Percentiles rank a stretch among this genome's conserved stretches.
These are phyloP conservation scores for Fusarium sp. DNA, from an alignment of 2,329 filamentous ascomycete genomes.

Conservation along the genomic window DNA sequence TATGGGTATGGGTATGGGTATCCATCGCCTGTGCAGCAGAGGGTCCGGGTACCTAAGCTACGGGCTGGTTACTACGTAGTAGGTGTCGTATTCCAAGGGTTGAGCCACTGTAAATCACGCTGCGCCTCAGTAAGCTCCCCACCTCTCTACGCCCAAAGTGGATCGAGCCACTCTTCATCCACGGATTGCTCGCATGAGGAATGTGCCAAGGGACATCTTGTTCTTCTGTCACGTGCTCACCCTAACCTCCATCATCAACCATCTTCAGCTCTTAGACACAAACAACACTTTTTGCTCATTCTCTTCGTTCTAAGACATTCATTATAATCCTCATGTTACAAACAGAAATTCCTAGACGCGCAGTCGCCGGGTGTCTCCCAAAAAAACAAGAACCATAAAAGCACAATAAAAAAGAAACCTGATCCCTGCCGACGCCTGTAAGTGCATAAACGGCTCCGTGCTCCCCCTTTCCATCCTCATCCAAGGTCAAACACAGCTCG, in stretches of 20 bases:
- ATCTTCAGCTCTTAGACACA: neutral
- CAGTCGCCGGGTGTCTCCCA: slow-evolving; percentile 35
- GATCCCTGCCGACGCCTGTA: slow-evolving; percentile 41
- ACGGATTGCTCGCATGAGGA: slow-evolving; percentile 16
- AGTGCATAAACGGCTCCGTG: slow-evolving; percentile 44
- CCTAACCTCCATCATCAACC: neutral
- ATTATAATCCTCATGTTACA: slow-evolving; percentile 40
- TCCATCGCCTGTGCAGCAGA: neutral
- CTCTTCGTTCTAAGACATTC: slow-evolving; percentile 34
- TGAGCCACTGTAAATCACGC: slow-evolving; percentile 39
- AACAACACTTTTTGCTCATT: neutral
- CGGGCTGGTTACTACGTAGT: slow-evolving; percentile 1
- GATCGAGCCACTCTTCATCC: slow-evolving; percentile 16
- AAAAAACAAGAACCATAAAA: slow-evolving; percentile 18
- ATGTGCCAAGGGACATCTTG: slow-evolving; percentile 17
- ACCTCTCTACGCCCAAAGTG: slow-evolving; percentile 19
- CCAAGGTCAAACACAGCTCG: slow-evolving; percentile 32
- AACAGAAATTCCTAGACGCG: slow-evolving; percentile 38
- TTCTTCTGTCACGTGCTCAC: slow-evolving; percentile 33
- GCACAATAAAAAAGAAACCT: slow-evolving; percentile 32
- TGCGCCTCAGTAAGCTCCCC: slow-evolving; percentile 41
- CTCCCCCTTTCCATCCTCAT: slow-evolving; percentile 34
- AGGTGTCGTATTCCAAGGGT: slow-evolving; percentile 19
- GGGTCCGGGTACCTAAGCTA: slow-evolving; percentile 16
- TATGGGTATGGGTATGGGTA: neutral